phyloP scores from a whole-genome alignment of 179 eudicot genomes.

The Patellifolia procumbens region DNA sequence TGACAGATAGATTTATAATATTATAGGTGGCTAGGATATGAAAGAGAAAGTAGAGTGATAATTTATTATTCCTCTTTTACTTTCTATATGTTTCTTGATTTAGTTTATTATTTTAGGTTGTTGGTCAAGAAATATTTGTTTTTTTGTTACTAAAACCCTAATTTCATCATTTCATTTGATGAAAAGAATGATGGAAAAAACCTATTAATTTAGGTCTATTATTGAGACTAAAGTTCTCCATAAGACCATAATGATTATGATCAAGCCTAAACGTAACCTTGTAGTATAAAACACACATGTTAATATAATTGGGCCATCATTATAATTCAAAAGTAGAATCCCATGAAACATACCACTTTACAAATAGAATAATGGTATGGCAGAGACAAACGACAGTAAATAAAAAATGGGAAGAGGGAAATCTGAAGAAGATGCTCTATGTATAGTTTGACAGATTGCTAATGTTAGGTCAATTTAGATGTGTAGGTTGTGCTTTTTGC shows the following conservation, averaged over 20 bases:
- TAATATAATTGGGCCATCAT: slow-evolving; percentile 10
- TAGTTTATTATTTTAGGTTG: too few species aligned
- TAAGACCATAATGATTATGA: slow-evolving; percentile 19
- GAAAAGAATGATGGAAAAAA: slow-evolving; percentile 4
- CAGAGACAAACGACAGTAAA: not conserved
- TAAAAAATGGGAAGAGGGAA: not conserved
- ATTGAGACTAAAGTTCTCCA: not conserved
- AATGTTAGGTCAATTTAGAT: slow-evolving; percentile 33
- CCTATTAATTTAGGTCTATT: not conserved
- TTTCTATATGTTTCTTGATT: too few species aligned
- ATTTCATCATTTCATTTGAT: not conserved
- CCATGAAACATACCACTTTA: slow-evolving; percentile 17
- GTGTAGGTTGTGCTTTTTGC: slow-evolving; percentile 17
- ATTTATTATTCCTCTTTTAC: too few species aligned
- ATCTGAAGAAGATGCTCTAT: slow-evolving; percentile 13
- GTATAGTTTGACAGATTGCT: slow-evolving; percentile 18
- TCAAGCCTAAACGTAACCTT: slow-evolving; percentile 11
- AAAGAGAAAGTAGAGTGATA: too few species aligned
- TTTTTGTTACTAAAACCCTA: too few species aligned
- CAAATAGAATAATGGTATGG: not conserved
- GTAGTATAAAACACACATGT: not conserved
- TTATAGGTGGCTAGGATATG: too few species aligned
- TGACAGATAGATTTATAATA: too few species aligned
- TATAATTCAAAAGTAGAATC: slow-evolving; percentile 15
- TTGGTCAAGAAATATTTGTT: too few species aligned